Conservation (phyloP, 2,329 filamentous ascomycete genomes). For the Fusarium sp. region DNA sequence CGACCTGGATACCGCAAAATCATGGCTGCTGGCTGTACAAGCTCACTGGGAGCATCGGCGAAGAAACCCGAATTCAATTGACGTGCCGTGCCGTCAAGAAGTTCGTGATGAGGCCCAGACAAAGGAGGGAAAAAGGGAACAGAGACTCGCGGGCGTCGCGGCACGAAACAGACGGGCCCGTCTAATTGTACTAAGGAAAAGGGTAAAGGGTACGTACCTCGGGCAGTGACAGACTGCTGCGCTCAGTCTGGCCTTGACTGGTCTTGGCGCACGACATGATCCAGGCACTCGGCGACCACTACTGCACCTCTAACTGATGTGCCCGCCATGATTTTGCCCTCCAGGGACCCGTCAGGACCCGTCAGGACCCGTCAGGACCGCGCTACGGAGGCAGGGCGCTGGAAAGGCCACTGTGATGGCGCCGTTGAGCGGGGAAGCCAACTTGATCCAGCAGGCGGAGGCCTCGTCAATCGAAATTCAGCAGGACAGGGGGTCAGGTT, state of each 20-base stretch:
- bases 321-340: conserved; percentile 17
- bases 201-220: conserved; percentile 13
- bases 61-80: conserved; percentile 17
- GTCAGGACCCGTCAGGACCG: background rate
- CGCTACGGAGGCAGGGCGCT: conserved; percentile 18
- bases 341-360: background rate
- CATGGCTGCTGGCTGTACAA: conserved; percentile 29
- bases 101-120: conserved; percentile 15
- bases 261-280: conserved; percentile 36
- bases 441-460: conserved; percentile 14
- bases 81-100: conserved; percentile 19
- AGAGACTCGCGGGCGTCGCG: conserved; percentile 28
- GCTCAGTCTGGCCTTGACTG: conserved; percentile 34
- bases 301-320: conserved; percentile 23
- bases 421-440: conserved; percentile 15
- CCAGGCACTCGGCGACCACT: conserved; percentile 39
- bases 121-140: conserved; percentile 29
- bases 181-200: conserved; percentile 33
- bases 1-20: conserved; percentile 43
- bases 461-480: conserved; percentile 37
- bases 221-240: conserved; percentile 30
- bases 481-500: conserved; percentile 30
- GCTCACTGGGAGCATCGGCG: conserved; percentile 5
- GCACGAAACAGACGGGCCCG: conserved; percentile 30
- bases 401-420: conserved; percentile 7